Conservation (phyloP, 257 asterid genomes). For the Parsonsia alboflavescens region DNA sequence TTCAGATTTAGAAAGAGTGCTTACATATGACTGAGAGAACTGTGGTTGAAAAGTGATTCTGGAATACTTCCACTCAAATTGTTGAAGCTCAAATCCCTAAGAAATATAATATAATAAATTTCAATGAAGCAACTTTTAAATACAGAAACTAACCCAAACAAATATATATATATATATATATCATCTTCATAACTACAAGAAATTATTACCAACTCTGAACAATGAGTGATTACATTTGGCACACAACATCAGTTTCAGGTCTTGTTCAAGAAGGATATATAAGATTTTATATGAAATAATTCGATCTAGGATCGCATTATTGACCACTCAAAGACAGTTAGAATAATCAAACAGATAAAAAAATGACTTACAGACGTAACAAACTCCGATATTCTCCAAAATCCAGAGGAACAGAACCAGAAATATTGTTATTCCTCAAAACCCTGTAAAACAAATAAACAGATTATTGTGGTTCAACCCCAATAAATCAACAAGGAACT, state of each 20-base stretch:
- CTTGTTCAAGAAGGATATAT: neutral
- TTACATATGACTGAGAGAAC: constrained; percentile 51
- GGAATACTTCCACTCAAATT: constrained; percentile 58
- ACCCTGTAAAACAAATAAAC: constrained; percentile 32
- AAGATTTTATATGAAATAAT: neutral
- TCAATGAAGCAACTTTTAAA: neutral
- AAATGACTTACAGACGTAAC: constrained; percentile 49
- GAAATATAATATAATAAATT: constrained; percentile 18
- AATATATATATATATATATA: too few species aligned
- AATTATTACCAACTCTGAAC: neutral
- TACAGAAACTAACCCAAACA: neutral
- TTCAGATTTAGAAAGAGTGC: constrained; percentile 6
- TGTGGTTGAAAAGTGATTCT: constrained; percentile 47
- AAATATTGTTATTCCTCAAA: constrained; percentile 69
- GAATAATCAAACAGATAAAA: neutral
- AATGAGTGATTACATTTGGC: neutral
- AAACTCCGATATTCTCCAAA: constrained; percentile 48
- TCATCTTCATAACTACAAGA: too few species aligned
- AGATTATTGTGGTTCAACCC: constrained; percentile 5
- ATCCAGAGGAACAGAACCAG: constrained; percentile 62
- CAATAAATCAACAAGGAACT: constrained; percentile 4
- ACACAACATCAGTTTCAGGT: neutral
- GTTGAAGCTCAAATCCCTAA: constrained; percentile 94
- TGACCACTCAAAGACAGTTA: neutral
- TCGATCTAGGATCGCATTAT: neutral